Conservation (phyloP, 768 basidiomycete genomes). For the Collybia nuda region DNA sequence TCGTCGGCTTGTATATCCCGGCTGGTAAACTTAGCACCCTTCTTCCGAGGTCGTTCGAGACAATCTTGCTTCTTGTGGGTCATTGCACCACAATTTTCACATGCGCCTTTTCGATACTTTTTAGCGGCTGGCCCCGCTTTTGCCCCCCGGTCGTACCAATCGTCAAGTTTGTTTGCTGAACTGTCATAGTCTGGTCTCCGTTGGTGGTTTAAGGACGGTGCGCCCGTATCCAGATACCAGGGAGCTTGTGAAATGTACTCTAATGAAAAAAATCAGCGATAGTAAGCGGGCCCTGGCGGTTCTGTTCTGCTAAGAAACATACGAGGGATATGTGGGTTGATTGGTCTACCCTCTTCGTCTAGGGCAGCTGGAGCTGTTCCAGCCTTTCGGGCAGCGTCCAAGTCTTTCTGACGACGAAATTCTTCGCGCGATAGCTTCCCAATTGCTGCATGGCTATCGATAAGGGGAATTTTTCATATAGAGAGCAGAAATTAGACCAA, state of each 20-base stretch:
- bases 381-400: slow-evolving; percentile 97
- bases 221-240: slow-evolving; percentile 97
- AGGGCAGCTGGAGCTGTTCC: slow-evolving; percentile 96
- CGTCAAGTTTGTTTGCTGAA: slow-evolving; percentile 68
- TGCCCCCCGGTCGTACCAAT: slow-evolving; percentile 89
- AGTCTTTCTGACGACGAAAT: slow-evolving; percentile 92
- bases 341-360: slow-evolving; percentile 92
- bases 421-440: slow-evolving; percentile 94
- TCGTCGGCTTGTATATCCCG: slow-evolving; percentile 92
- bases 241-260: slow-evolving; percentile 99
- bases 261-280: slow-evolving; percentile 23
- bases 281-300: slow-evolving; percentile 3
- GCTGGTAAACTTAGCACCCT: slow-evolving; percentile 91
- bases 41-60: slow-evolving; percentile 93
- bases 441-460: slow-evolving; percentile 34
- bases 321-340: slow-evolving; percentile 99
- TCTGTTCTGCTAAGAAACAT: slow-evolving; percentile 25
- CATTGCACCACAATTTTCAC: slow-evolving; percentile 98
- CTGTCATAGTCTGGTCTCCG: slow-evolving; percentile 70
- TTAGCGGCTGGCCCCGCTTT: slow-evolving; percentile 90
- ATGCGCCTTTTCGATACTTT: slow-evolving; percentile 97
- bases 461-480: slow-evolving; percentile 4
- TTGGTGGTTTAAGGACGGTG: slow-evolving; percentile 93
- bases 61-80: slow-evolving; percentile 92
- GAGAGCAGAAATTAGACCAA: slow-evolving; percentile 14